phyloP scores from a whole-genome alignment of 768 basidiomycete species.

The Phylloporus sp. region DNA sequence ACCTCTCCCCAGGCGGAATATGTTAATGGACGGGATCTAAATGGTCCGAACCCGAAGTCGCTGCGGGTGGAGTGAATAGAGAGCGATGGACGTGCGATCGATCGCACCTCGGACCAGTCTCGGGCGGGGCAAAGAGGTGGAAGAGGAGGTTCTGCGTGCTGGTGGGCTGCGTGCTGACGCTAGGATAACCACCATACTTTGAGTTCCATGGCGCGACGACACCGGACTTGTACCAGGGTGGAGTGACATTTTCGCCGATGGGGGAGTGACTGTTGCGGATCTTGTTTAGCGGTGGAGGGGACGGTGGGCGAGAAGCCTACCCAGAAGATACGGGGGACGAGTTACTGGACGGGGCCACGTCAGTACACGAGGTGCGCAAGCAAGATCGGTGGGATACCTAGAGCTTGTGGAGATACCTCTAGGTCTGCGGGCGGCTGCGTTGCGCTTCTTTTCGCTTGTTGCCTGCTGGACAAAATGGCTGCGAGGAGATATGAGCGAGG shows the following conservation, averaged over 20 bases:
- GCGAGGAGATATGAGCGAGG: constrained; percentile 18
- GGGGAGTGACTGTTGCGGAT: constrained; percentile 27
- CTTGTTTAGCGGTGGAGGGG: constrained; percentile 26
- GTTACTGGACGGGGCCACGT: constrained; percentile 16
- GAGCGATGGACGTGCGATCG: constrained; percentile 13
- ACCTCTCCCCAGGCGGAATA: constrained; percentile 75
- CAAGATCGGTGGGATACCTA: constrained; percentile 34
- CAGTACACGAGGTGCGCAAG: constrained; percentile 26
- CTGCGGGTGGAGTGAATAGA: constrained; percentile 28
- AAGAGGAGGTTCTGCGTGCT: constrained; percentile 63
- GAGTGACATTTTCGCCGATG: constrained; percentile 20
- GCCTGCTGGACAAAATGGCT: constrained; percentile 83
- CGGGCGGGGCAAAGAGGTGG: constrained; percentile 75
- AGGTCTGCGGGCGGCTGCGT: constrained; percentile 55
- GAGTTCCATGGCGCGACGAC: constrained; percentile 27
- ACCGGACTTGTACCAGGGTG: constrained; percentile 29
- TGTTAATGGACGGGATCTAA: constrained; percentile 40
- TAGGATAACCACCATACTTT: constrained; percentile 37
- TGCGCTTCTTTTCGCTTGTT: constrained; percentile 80
- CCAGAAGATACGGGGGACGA: constrained; percentile 33
- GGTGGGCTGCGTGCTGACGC: constrained; percentile 53
- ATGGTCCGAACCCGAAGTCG: constrained; percentile 33
- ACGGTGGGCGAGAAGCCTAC: constrained; percentile 35
- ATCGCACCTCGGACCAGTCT: constrained; percentile 42
- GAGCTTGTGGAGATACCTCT: constrained; percentile 54